phyloP scores from a whole-genome alignment of 257 asterid genomes.

The Solanum lycopersicoides region DNA sequence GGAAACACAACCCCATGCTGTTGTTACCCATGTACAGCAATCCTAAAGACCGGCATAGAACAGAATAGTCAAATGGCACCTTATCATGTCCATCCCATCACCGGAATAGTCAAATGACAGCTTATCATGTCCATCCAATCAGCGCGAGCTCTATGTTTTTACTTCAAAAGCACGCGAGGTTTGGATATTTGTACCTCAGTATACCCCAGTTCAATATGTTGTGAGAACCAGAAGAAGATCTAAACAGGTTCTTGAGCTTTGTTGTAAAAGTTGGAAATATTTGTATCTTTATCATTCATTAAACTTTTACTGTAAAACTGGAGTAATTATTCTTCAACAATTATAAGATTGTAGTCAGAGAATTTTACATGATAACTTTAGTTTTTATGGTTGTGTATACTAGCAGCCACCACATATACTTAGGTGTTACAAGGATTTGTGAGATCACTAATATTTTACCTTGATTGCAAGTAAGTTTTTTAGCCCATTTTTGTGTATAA shows the following conservation, averaged over 20 bases:
- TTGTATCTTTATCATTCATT: not conserved
- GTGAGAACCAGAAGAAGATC: not conserved
- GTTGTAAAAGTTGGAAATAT: not conserved
- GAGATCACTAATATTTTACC: not conserved
- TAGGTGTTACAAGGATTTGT: not conserved
- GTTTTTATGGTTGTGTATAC: not conserved
- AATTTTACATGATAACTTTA: not conserved
- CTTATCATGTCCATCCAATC: not conserved
- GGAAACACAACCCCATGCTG: slow-evolving; percentile 58
- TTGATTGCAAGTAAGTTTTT: not conserved
- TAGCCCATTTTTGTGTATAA: not conserved
- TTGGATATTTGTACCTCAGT: not conserved
- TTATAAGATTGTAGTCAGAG: not conserved
- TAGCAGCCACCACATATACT: not conserved
- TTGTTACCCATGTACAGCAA: slow-evolving; percentile 59
- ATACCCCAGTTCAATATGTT: not conserved
- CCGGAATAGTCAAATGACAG: not conserved
- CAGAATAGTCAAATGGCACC: slow-evolving; percentile 39
- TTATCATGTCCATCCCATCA: not conserved
- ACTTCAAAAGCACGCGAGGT: not conserved
- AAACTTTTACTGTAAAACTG: not conserved
- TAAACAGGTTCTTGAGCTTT: not conserved
- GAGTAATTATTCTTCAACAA: not conserved
- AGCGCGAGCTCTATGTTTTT: not conserved
- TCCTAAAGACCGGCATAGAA: slow-evolving; percentile 66